Conservation (phyloP, 306 rosid genomes). For the Cucumis hystrix region DNA sequence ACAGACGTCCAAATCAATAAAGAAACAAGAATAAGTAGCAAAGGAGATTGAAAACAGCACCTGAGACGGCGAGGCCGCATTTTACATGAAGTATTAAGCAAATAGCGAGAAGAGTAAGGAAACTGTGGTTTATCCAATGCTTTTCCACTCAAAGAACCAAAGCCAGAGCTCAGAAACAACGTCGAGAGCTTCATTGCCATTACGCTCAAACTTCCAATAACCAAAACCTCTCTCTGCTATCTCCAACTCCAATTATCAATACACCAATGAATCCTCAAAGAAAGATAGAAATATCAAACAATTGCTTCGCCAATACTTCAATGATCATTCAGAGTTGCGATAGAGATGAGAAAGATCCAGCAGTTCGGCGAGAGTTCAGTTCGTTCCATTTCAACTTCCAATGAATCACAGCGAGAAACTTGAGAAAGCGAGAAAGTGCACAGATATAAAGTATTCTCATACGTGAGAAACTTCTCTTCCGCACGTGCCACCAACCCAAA, state of each 20-base stretch:
- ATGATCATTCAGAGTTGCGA: neutral
- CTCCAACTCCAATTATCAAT: neutral
- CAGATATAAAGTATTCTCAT: neutral
- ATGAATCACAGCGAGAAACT: neutral
- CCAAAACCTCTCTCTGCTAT: neutral
- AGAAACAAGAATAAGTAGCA: neutral
- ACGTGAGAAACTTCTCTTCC: neutral
- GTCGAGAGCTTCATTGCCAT: slow-evolving; percentile 57
- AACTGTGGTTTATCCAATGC: slow-evolving; percentile 13
- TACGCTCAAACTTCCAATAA: neutral
- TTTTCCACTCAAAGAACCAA: slow-evolving; percentile 18
- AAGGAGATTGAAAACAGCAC: slow-evolving; percentile 11
- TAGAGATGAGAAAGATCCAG: neutral
- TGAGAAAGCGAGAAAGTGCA: neutral
- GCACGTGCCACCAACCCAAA: neutral
- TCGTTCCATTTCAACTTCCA: neutral
- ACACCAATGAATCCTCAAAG: neutral
- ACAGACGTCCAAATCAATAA: neutral
- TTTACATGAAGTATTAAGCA: slow-evolving; percentile 40
- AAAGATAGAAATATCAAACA: neutral
- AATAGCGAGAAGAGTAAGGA: slow-evolving; percentile 16
- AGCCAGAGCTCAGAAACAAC: slow-evolving; percentile 39
- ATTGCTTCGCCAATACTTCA: slow-evolving; percentile 3
- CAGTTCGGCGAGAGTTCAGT: neutral
- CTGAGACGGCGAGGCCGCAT: slow-evolving; percentile 48